phyloP scores from a whole-genome alignment of 1,284 basidiomycete genomes.

The Athelia psychrophila region DNA sequence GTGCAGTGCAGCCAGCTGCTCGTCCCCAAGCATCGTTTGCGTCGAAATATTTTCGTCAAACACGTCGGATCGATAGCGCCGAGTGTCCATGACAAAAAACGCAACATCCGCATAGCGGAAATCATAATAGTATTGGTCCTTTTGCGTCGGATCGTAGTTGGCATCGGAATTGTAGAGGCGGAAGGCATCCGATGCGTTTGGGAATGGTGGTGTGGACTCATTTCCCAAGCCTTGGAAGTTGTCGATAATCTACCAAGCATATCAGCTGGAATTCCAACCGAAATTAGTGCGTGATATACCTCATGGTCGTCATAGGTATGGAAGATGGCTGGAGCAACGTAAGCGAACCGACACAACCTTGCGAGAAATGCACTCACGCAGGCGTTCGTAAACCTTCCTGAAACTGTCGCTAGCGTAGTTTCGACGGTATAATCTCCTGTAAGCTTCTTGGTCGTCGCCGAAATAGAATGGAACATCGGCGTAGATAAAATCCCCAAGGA shows the following conservation, averaged over 20 bases:
- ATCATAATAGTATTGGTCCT: conserved; percentile 59
- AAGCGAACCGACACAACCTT: conserved; percentile 6
- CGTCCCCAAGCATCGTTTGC: conserved; percentile 72
- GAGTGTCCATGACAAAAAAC: conserved; percentile 81
- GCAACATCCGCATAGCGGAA: conserved; percentile 69
- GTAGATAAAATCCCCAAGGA: conserved; percentile 77
- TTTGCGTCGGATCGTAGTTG: conserved; percentile 53
- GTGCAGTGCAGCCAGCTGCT: conserved; percentile 62
- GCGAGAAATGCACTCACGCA: conserved; percentile 46
- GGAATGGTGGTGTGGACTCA: conserved; percentile 52
- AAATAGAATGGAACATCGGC: conserved; percentile 70
- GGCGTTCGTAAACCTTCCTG: conserved; percentile 59
- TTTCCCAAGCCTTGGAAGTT: conserved; percentile 60
- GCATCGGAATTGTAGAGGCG: conserved; percentile 63
- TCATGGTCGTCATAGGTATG: conserved; percentile 71
- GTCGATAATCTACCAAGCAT: conserved; percentile 47
- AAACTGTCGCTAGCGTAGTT: conserved; percentile 66
- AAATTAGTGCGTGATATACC: conserved; percentile 25
- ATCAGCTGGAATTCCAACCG: conserved; percentile 2
- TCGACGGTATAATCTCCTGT: conserved; percentile 62
- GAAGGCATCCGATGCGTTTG: conserved; percentile 63
- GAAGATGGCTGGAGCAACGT: conserved; percentile 46
- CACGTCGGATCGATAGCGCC: conserved; percentile 57
- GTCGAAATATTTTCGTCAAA: conserved; percentile 29
- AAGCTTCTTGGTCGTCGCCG: conserved; percentile 53